These are phyloP conservation scores for Aspergillus bridgeri DNA, from an alignment of 495 filamentous ascomycete genomes.

Conservation along the genomic window DNA sequence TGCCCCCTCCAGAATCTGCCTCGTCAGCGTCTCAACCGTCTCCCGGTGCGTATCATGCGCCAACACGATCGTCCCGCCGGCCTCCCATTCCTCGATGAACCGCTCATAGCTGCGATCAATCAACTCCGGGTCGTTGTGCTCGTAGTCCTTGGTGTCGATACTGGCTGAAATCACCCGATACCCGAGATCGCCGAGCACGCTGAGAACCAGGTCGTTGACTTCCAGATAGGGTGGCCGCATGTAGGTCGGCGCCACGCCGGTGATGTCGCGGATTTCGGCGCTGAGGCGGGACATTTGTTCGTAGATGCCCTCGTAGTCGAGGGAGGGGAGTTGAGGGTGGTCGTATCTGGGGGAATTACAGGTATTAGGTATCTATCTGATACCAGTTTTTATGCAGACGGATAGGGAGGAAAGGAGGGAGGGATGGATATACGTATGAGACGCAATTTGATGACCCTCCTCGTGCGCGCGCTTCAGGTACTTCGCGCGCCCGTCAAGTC, in stretches of 20 bases:
- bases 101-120: constrained; percentile 29
- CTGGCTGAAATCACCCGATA: constrained; percentile 44
- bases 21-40: constrained; percentile 35
- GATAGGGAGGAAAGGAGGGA: neutral
- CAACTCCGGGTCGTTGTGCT: constrained; percentile 27
- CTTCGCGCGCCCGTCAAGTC: constrained; percentile 44
- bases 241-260: constrained; percentile 73
- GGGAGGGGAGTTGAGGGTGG: constrained; percentile 58
- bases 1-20: constrained; percentile 35
- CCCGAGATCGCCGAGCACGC: constrained; percentile 29
- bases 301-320: constrained; percentile 48
- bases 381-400: neutral
- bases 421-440: constrained; percentile 58
- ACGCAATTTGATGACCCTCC: constrained; percentile 70
- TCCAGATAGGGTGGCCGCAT: constrained; percentile 51
- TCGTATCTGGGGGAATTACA: constrained; percentile 35
- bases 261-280: constrained; percentile 61
- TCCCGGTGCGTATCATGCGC: constrained; percentile 44
- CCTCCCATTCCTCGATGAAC: constrained; percentile 25
- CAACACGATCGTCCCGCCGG: constrained; percentile 37
- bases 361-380: neutral
- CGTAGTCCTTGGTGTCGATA: constrained; percentile 46
- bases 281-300: constrained; percentile 69
- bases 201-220: constrained; percentile 25
- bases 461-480: constrained; percentile 58